Conservation (phyloP, 2,329 filamentous ascomycete species). For the Colletotrichum eleusines region DNA sequence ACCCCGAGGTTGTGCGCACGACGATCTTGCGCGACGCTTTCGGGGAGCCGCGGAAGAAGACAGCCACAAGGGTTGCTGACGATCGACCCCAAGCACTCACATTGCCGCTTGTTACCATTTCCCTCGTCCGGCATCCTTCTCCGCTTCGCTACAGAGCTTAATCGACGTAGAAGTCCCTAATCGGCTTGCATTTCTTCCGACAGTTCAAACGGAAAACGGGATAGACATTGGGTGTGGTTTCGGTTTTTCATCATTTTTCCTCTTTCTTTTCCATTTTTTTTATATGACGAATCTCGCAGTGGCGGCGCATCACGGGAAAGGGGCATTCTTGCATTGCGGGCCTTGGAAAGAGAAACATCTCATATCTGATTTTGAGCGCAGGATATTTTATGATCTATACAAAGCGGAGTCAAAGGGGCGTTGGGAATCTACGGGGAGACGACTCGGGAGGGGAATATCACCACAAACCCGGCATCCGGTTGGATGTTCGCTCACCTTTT, state of each 20-base stretch:
- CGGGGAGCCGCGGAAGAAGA: not conserved
- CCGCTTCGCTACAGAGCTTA: constrained; percentile 20
- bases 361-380: constrained; percentile 5
- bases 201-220: constrained; percentile 3
- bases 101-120: not conserved
- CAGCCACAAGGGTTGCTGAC: not conserved
- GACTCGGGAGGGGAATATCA: not conserved
- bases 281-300: constrained; percentile 1
- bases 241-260: not conserved
- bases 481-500: constrained; percentile 7
- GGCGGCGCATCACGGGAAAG: constrained; percentile 30
- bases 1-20: constrained; percentile 17
- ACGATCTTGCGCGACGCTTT: not conserved
- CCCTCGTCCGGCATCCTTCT: not conserved
- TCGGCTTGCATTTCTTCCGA: constrained; percentile 9
- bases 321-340: constrained; percentile 38
- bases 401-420: constrained; percentile 16
- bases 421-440: not conserved
- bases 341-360: constrained; percentile 2
- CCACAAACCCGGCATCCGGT: not conserved
- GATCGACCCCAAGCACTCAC: not conserved
- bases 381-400: not conserved
- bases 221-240: constrained; percentile 12
- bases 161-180: constrained; percentile 23
- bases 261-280: not conserved